Evolutionary conservation across 1,284 basidiomycete genomes (phyloP), one percentile per base, ranked within the genome.

Genomic region (Coniophora puteana): DNA sequence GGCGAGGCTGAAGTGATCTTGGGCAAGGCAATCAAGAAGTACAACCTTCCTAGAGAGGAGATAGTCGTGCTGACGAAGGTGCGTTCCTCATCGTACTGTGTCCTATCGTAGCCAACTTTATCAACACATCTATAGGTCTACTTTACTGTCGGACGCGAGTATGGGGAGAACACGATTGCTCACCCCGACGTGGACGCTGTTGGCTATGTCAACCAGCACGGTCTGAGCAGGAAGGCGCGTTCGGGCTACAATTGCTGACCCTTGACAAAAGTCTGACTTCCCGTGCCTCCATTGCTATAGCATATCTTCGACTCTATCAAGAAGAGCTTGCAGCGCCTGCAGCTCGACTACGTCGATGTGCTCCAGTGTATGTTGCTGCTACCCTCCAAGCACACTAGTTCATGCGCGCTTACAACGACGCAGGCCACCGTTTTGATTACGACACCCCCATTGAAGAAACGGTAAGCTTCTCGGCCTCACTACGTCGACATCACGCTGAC

Each of bases 11-110:
- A 93, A 59, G 57, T 75, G 20, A 77, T 89, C 46, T 70, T 92
- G 26, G 89, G 90, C 5, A 83, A 84, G 49, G 89, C 86, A 1
- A 83, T 93, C 63, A 86, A 83, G 52, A 54, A 83, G 48, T 70
- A 78, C 46, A 63, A 81, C 22, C 69, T 92, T 13, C 84, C 84
- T 13, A 76, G 89, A 8, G 80, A 83, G 17, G 80, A 84, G 51
- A 78, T 90, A 18, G 85, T 90, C 12, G 75, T 90, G 22, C 69
- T 90, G 68, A 89, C 86, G 25, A 90, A 91, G 66, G 80, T 78
- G n/a, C n/a, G n/a, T n/a, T 27, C 21, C n/a, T 8, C 35, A 17
- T 37, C 5, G n/a, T n/a, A n/a, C n/a, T n/a, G n/a, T n/a, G n/a
- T n/a, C n/a, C 24, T 6, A 14, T 21, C 13, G 10, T 25, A 30